Evolutionary conservation across 108 stramenopile genomes (phyloP), one percentile per base, ranked within the genome.

Genomic region (Pseudonitzschia multiseries): DNA sequence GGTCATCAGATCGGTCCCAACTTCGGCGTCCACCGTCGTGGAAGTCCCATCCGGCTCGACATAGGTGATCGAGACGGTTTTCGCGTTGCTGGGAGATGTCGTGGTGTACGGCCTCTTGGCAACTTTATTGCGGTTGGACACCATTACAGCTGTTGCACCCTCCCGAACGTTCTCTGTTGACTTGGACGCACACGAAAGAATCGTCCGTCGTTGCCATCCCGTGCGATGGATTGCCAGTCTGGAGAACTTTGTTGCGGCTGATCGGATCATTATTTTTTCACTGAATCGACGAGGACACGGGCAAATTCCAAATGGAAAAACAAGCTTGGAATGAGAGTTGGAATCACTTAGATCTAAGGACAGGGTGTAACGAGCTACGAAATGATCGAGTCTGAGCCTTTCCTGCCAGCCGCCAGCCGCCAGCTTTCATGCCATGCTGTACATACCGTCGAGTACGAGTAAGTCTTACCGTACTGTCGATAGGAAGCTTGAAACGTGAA

Each of bases 1-100:
- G 65, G 92, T 82, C 65, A 93, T 75, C 70, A 93, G 72, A 76
- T 96, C 78, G 57, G 86, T 77, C 9, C 92, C 91, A 31, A 93
- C 73, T 68, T 91, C 83, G 18, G 93, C 93, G 46, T 83, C 71
- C 26, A 91, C 89, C 54, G 78, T 68, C 36, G 77, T 78, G 61
- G 92, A 84, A 0, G 76, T 86, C 57, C 89, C 95, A 77, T 81
- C 84, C 1, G 85, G 77, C 56, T 89, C 88, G 28, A 89, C 59
- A 62, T 87, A 93, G 10, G 81, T 85, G 33, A 93, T 83, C 13
- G 77, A 77, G 20, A 92, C 85, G 8, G 88, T 83, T 59, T 79
- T 62, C n/a, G n/a, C 53, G 10, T 26, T 21, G 22, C 0, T 5
- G 26, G 57, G 0, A 13, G 57, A 27, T 24, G 43, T 44, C 6